Evolutionary conservation across 1,284 basidiomycete genomes (phyloP).

Genomic region (Trametes polyzona): DNA sequence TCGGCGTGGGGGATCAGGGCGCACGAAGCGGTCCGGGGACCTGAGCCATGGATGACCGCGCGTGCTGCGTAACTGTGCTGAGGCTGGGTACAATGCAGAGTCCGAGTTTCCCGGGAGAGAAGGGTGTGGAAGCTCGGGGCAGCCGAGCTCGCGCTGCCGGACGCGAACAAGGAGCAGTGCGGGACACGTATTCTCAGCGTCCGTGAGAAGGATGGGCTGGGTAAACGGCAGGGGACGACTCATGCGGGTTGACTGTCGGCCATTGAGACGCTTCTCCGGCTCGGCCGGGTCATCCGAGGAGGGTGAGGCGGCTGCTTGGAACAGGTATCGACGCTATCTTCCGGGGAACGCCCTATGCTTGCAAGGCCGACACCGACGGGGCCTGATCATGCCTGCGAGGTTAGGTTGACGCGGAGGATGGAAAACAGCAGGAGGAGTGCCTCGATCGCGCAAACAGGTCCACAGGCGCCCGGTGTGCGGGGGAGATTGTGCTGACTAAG

Average conservation of each 20-base stretch:
- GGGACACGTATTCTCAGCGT: neutral
- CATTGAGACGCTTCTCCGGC: neutral
- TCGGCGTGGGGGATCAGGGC: slow-evolving; percentile 50
- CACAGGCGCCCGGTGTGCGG: too few relatives aligned
- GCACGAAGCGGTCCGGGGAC: slow-evolving; percentile 40
- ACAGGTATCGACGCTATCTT: too few relatives aligned
- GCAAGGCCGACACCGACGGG: too few relatives aligned
- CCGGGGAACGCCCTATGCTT: too few relatives aligned
- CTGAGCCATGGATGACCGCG: slow-evolving; percentile 12
- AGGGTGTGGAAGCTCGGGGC: neutral
- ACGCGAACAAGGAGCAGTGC: neutral
- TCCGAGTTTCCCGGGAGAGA: neutral
- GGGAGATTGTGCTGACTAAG: slow-evolving; percentile 15
- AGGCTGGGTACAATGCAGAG: neutral
- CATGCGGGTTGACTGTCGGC: slow-evolving; percentile 3
- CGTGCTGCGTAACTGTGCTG: neutral
- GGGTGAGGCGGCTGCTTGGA: too few relatives aligned
- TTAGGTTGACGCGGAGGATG: too few relatives aligned
- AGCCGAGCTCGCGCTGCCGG: neutral
- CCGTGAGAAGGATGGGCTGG: neutral
- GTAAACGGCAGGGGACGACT: neutral
- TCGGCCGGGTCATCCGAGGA: neutral
- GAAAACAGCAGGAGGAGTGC: too few relatives aligned
- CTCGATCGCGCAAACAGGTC: too few relatives aligned
- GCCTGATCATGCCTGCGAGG: too few relatives aligned